phyloP scores from a whole-genome alignment of 108 stramenopile species.

The Poteriospumella lacustris region DNA sequence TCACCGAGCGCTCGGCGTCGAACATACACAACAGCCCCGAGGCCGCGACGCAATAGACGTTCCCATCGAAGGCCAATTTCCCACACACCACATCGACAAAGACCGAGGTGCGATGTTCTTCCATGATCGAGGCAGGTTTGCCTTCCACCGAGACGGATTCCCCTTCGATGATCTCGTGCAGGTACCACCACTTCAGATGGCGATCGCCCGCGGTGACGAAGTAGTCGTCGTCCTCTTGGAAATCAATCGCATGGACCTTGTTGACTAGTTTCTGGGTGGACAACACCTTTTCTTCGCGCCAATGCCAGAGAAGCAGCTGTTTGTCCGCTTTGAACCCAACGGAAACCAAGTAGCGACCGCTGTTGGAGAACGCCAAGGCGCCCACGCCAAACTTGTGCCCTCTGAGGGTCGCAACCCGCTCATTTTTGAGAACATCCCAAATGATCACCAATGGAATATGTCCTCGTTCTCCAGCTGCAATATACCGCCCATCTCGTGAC shows the following conservation, averaged over 20 bases:
- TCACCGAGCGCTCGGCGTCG: neutral
- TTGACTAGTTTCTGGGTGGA: slow-evolving; percentile 21
- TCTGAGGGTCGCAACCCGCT: slow-evolving; percentile 26
- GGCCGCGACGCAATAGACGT: neutral
- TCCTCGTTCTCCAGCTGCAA: slow-evolving; percentile 44
- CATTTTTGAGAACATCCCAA: slow-evolving; percentile 31
- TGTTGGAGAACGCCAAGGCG: slow-evolving; percentile 28
- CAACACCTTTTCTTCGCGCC: neutral
- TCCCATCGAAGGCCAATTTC: neutral
- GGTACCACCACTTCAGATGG: slow-evolving; percentile 43
- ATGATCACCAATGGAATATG: slow-evolving; percentile 34
- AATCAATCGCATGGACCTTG: slow-evolving; percentile 32
- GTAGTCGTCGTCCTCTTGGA: slow-evolving; percentile 15
- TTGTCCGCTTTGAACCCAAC: slow-evolving; percentile 43
- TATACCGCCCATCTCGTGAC: slow-evolving; percentile 37
- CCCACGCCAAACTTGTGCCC: slow-evolving; percentile 41
- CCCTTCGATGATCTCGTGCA: slow-evolving; percentile 25
- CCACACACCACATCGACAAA: slow-evolving; percentile 35
- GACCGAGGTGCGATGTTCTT: slow-evolving; percentile 23
- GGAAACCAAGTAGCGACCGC: slow-evolving; percentile 14
- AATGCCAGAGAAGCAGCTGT: slow-evolving; percentile 42
- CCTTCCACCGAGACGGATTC: slow-evolving; percentile 13
- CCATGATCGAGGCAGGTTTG: slow-evolving; percentile 33
- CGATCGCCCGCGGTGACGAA: slow-evolving; percentile 43
- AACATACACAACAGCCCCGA: neutral